A percentile compares a stretch with the other conserved stretches of the same genome.
Conservation (phyloP, 139 green algal species). For the Chlamydomonas sp. region DNA sequence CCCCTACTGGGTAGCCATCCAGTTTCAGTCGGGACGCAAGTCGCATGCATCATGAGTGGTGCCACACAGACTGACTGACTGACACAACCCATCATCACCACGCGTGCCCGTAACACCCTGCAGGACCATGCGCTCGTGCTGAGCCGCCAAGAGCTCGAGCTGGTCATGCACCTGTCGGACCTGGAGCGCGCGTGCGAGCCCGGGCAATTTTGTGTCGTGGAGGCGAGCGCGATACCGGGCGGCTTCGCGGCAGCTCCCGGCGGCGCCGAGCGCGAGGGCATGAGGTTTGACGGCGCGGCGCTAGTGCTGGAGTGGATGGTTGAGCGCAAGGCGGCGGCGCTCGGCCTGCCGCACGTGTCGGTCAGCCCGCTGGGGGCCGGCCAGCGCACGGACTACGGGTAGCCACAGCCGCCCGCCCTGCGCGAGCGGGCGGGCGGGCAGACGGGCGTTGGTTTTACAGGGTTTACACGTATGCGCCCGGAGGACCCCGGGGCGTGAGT, state of each 20-base stretch:
- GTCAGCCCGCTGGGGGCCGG: too few species aligned
- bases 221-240: neutral
- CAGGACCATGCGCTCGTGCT: conserved; percentile 5
- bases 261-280: neutral
- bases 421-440: too few species aligned
- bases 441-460: too few species aligned
- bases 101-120: neutral
- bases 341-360: too few species aligned
- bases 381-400: too few species aligned
- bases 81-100: neutral
- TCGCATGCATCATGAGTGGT: too few species aligned
- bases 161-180: conserved; percentile 19
- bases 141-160: conserved; percentile 12
- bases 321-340: neutral
- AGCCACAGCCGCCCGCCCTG: too few species aligned
- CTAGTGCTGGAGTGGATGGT: conserved; percentile 4
- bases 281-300: neutral
- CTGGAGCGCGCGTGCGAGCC: conserved; percentile 3
- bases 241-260: too few species aligned
- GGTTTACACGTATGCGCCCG: too few species aligned
- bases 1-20: too few species aligned
- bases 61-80: neutral
- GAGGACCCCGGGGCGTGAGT: too few species aligned
- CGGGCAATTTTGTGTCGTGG: neutral
- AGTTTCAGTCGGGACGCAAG: too few species aligned